These are phyloP conservation scores for Acmispon strigosus DNA, from an alignment of 306 rosid genomes.

Conservation along the genomic window DNA sequence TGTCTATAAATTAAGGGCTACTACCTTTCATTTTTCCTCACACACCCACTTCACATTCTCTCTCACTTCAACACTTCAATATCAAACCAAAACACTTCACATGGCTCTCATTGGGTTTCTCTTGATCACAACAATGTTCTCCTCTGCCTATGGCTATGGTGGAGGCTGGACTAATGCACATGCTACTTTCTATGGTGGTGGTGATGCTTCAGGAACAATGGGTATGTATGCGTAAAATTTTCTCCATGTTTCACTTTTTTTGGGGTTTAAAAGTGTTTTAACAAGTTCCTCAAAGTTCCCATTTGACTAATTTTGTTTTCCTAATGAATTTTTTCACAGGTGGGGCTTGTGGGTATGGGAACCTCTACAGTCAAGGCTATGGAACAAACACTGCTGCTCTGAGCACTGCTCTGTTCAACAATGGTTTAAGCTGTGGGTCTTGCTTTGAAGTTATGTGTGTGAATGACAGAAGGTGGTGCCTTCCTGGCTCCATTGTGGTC, in stretches of 20 bases:
- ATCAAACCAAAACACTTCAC: constrained; percentile 34
- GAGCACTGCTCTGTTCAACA: constrained; percentile 94
- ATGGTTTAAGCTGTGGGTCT: constrained; percentile 87
- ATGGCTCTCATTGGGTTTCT: constrained; percentile 48
- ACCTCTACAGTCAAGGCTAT: constrained; percentile 93
- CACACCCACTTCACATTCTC: constrained; percentile 27
- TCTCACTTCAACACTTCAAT: background rate
- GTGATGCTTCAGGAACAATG: constrained; percentile 99
- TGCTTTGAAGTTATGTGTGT: constrained; percentile 80
- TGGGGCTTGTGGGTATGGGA: constrained; percentile 99
- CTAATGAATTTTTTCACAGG: constrained; percentile 32
- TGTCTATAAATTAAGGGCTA: constrained; percentile 44
- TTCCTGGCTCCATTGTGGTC: constrained; percentile 87
- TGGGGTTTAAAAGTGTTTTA: no score
- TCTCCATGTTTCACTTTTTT: background rate
- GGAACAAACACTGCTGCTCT: constrained; percentile 98
- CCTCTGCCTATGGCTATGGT: constrained; percentile 47
- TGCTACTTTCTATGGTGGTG: constrained; percentile 95
- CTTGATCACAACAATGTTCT: constrained; percentile 47
- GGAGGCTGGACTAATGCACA: constrained; percentile 87
- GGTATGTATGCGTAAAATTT: no score
- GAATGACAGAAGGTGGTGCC: constrained; percentile 66
- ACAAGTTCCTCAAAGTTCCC: no score
- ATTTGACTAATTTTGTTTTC: background rate
- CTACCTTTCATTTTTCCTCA: constrained; percentile 24